Percentiles rank a stretch among this genome's conserved stretches.
phyloP scores from a whole-genome alignment of 2,329 filamentous ascomycete species.

The Colletotrichum orchidophilum region DNA sequence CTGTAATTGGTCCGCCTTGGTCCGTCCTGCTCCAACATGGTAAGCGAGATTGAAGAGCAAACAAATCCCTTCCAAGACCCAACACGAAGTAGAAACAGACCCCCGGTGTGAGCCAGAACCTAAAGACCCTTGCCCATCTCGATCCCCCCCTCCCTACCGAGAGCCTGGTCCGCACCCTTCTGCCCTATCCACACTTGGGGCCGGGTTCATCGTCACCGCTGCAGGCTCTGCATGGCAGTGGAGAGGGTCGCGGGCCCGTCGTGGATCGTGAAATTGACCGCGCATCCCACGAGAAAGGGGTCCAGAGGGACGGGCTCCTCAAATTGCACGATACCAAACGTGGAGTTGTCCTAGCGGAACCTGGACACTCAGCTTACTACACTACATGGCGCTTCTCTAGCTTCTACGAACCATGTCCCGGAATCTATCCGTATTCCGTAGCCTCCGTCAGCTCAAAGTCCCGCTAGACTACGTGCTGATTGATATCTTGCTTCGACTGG shows the following conservation, averaged over 20 bases:
- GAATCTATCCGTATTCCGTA: too few relatives aligned
- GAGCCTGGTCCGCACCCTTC: background rate
- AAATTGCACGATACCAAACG: background rate
- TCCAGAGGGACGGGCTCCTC: background rate
- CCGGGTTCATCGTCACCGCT: conserved; percentile 7
- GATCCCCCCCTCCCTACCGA: background rate
- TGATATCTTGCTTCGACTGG: background rate
- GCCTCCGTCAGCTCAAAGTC: background rate
- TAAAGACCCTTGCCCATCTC: background rate
- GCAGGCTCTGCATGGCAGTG: background rate
- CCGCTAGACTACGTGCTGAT: background rate
- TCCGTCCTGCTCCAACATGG: background rate
- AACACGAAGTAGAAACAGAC: background rate
- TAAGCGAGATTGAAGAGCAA: background rate
- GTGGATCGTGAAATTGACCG: background rate
- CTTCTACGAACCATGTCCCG: background rate
- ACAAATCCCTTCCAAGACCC: background rate
- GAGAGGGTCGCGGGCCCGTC: background rate
- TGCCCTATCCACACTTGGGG: background rate
- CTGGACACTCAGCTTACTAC: background rate
- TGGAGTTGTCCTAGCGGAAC: background rate
- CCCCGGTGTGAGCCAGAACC: background rate
- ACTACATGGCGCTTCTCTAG: background rate
- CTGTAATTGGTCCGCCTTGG: background rate
- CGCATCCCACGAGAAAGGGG: background rate